Percentiles rank a stretch among this genome's conserved stretches.
Evolutionary conservation across 805 yeast genomes (phyloP).

Genomic region (Candida berthetii): DNA sequence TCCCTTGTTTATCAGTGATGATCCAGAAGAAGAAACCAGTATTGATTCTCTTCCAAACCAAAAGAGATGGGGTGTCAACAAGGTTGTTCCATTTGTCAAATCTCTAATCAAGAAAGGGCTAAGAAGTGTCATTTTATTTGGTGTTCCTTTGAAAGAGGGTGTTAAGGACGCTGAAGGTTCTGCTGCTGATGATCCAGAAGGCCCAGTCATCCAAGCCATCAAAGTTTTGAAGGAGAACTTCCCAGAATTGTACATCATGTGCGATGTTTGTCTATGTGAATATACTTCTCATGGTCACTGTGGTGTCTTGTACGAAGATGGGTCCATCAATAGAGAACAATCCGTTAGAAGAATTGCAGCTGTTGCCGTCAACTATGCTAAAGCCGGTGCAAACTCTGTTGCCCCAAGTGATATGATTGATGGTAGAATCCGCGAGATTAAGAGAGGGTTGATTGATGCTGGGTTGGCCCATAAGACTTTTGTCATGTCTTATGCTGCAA

Average conservation of each 20-base stretch:
- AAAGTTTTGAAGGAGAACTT: conserved; percentile 55
- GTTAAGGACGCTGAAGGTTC: conserved; percentile 79
- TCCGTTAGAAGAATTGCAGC: conserved; percentile 84
- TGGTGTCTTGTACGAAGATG: conserved; percentile 85
- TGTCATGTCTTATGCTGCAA: conserved; percentile 92
- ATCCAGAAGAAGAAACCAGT: conserved; percentile 68
- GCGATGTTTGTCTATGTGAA: conserved; percentile 96
- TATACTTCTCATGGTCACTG: conserved; percentile 98
- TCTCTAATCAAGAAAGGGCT: conserved; percentile 76
- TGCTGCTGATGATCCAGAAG: conserved; percentile 92
- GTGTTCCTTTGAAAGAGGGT: conserved; percentile 76
- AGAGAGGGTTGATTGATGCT: conserved; percentile 73
- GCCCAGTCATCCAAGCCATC: conserved; percentile 85
- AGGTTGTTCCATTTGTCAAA: conserved; percentile 64
- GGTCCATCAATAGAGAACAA: conserved; percentile 66
- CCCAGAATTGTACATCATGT: conserved; percentile 82
- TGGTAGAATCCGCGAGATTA: conserved; percentile 87
- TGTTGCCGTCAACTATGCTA: conserved; percentile 92
- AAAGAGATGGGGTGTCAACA: conserved; percentile 80
- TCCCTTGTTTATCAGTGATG: conserved; percentile 82
- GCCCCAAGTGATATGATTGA: conserved; percentile 99
- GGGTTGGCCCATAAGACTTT: conserved; percentile 82
- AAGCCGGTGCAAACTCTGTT: conserved; percentile 92
- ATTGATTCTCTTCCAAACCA: conserved; percentile 85
- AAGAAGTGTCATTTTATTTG: conserved; percentile 81